These are phyloP conservation scores for Paramecium bursaria DNA, from an alignment of 73 alveolate genomes.

Conservation along the genomic window DNA sequence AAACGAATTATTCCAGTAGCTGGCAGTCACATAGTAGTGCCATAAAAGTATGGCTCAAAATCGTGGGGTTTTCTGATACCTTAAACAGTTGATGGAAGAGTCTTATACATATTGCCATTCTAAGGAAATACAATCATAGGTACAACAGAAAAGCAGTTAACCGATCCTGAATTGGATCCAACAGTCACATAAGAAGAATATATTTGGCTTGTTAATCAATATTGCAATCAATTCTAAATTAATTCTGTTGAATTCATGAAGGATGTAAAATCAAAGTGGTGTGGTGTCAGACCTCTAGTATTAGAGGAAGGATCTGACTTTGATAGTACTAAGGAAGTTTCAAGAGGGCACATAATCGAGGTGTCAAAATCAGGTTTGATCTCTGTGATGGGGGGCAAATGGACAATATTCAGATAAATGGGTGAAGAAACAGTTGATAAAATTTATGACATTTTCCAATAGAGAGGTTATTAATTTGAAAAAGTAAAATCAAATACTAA, in stretches of 20 bases:
- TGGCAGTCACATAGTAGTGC: slow-evolving; percentile 88
- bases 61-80: slow-evolving; percentile 79
- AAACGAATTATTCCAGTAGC: slow-evolving; percentile 78
- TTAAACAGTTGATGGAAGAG: slow-evolving; percentile 88
- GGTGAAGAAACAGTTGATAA: slow-evolving; percentile 85
- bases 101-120: slow-evolving; percentile 81
- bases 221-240: slow-evolving; percentile 31
- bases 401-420: slow-evolving; percentile 94
- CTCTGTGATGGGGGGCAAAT: slow-evolving; percentile 94
- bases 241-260: slow-evolving; percentile 52
- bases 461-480: background rate
- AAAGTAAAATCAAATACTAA: background rate
- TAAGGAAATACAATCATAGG: slow-evolving; percentile 84
- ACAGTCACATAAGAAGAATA: slow-evolving; percentile 56
- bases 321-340: slow-evolving; percentile 67
- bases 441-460: slow-evolving; percentile 45
- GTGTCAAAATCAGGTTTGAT: slow-evolving; percentile 77
- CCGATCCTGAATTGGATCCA: slow-evolving; percentile 61
- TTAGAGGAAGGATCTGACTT: slow-evolving; percentile 66
- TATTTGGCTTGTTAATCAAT: slow-evolving; percentile 60
- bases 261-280: slow-evolving; percentile 75
- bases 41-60: slow-evolving; percentile 70
- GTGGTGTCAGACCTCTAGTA: slow-evolving; percentile 90
- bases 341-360: slow-evolving; percentile 90
- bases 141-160: slow-evolving; percentile 84